phyloP scores from a whole-genome alignment of 805 yeast genomes.

The Candida adriatica region DNA sequence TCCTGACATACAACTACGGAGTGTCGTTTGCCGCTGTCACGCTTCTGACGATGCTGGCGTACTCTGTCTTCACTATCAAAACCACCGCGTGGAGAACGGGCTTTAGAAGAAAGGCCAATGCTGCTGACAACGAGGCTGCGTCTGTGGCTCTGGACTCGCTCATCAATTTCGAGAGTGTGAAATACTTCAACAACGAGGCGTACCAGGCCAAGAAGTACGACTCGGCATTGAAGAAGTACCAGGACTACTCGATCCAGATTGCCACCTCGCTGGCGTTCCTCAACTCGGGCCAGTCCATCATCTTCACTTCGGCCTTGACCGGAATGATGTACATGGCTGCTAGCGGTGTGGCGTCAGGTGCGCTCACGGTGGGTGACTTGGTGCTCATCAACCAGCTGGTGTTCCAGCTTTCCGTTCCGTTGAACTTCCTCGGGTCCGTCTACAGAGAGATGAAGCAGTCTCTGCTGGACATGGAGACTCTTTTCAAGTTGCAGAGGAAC shows the following conservation, averaged over 20 bases:
- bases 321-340: slow-evolving; percentile 99
- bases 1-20: slow-evolving; percentile 90
- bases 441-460: slow-evolving; percentile 93
- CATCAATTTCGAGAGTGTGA: slow-evolving; percentile 90
- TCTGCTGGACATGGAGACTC: slow-evolving; percentile 89
- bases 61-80: slow-evolving; percentile 77
- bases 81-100: slow-evolving; percentile 97
- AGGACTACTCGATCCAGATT: slow-evolving; percentile 62
- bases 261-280: slow-evolving; percentile 76
- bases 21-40: slow-evolving; percentile 84
- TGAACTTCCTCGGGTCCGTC: slow-evolving; percentile 91
- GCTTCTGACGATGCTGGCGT: slow-evolving; percentile 78
- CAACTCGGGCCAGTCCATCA: slow-evolving; percentile 73
- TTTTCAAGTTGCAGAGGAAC: slow-evolving; percentile 78
- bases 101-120: slow-evolving; percentile 83
- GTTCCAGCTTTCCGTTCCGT: slow-evolving; percentile 90
- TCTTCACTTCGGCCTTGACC: slow-evolving; percentile 84
- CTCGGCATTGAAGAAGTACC: slow-evolving; percentile 63
- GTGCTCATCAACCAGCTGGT: slow-evolving; percentile 93
- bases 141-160: slow-evolving; percentile 89
- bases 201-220: slow-evolving; percentile 80
- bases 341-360: slow-evolving; percentile 79
- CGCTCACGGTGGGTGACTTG: slow-evolving; percentile 87
- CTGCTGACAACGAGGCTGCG: slow-evolving; percentile 94
- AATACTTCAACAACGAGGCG: slow-evolving; percentile 86